These are phyloP conservation scores for Fusarium subtropicale DNA, from an alignment of 2,329 filamentous ascomycete genomes.

Conservation along the genomic window DNA sequence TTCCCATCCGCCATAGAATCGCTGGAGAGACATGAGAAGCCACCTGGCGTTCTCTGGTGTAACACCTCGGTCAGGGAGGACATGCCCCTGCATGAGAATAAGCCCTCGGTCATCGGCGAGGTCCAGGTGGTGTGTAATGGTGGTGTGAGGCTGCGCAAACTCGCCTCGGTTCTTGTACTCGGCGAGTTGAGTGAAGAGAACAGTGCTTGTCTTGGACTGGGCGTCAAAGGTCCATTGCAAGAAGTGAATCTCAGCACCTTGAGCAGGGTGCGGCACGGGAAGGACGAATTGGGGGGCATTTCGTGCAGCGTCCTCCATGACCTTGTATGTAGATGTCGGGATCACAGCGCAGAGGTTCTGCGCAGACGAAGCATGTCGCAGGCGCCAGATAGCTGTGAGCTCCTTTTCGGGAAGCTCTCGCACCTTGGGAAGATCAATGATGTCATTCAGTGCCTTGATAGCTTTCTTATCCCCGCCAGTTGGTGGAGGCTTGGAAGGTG, in stretches of 20 bases:
- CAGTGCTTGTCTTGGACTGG: slow-evolving; percentile 71
- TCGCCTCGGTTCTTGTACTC: slow-evolving; percentile 93
- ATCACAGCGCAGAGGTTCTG: slow-evolving; percentile 87
- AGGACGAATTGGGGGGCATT: slow-evolving; percentile 89
- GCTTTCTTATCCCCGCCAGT: slow-evolving; percentile 46
- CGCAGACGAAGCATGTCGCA: slow-evolving; percentile 80
- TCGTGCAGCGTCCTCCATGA: slow-evolving; percentile 77
- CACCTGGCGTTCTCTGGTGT: slow-evolving; percentile 85
- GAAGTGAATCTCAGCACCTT: slow-evolving; percentile 92
- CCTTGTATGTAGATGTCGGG: slow-evolving; percentile 76
- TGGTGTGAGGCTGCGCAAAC: slow-evolving; percentile 92
- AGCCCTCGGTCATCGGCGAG: slow-evolving; percentile 78
- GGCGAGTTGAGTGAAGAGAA: slow-evolving; percentile 93
- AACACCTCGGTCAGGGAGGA: slow-evolving; percentile 81
- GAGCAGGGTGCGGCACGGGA: slow-evolving; percentile 76
- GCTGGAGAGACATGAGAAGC: slow-evolving; percentile 91
- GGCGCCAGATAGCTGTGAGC: slow-evolving; percentile 88
- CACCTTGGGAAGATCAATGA: slow-evolving; percentile 83
- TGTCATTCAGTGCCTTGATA: slow-evolving; percentile 62
- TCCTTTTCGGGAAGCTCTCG: slow-evolving; percentile 79
- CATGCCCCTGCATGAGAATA: slow-evolving; percentile 86
- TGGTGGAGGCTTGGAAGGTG: slow-evolving; percentile 24
- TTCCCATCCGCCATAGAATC: slow-evolving; percentile 83
- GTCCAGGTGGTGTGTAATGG: slow-evolving; percentile 90
- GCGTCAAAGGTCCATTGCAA: slow-evolving; percentile 93